phyloP scores from a whole-genome alignment of 2,329 filamentous ascomycete genomes.

The Penicillium glabrum region DNA sequence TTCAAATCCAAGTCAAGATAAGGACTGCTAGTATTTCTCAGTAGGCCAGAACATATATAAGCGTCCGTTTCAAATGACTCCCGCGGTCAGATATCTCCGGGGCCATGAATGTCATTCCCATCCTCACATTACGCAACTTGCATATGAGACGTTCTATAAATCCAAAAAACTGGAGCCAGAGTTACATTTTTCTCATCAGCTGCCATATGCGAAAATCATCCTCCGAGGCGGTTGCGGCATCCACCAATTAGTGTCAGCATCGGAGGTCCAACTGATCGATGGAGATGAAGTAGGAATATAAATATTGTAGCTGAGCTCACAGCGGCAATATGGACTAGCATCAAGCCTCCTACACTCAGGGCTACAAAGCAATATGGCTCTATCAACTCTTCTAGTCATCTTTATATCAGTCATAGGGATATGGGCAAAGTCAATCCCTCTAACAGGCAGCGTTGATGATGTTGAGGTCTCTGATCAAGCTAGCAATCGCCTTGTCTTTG shows the following conservation, averaged over 20 bases:
- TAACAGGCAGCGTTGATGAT: background rate
- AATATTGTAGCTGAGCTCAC: background rate
- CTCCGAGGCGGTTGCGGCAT: background rate
- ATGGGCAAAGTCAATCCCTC: constrained; percentile 2
- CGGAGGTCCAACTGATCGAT: background rate
- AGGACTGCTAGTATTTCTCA: background rate
- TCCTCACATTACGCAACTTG: background rate
- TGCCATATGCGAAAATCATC: constrained; percentile 1
- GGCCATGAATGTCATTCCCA: background rate
- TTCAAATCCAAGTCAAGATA: background rate
- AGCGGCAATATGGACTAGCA: background rate
- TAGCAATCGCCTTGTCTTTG: constrained; percentile 38
- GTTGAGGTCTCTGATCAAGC: background rate
- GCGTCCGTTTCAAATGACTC: background rate
- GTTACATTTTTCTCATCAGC: constrained; percentile 14
- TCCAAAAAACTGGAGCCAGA: background rate
- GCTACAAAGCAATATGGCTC: background rate
- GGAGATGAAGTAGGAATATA: background rate
- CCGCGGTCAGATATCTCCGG: background rate
- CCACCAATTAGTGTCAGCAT: background rate
- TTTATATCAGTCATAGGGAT: background rate
- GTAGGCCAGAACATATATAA: background rate
- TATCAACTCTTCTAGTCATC: background rate
- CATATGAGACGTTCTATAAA: background rate
- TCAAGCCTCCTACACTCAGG: background rate